Evolutionary conservation across 495 filamentous ascomycete species (phyloP), one percentile per base, ranked within the genome.

Genomic region (Xylaria palmicola): DNA sequence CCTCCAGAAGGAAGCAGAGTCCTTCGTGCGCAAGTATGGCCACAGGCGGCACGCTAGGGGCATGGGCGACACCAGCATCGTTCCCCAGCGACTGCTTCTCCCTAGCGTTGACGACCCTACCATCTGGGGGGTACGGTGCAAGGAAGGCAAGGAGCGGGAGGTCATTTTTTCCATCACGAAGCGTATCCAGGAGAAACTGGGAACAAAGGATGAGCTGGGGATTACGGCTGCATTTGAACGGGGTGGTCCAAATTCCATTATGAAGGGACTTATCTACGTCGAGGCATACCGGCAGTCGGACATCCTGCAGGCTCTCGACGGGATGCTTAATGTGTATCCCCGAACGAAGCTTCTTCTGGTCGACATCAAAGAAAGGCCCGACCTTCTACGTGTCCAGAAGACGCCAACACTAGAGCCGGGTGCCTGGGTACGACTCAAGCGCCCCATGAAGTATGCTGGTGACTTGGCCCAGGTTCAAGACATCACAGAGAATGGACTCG

Each of bases 301-400:
- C 72, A 88, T 99, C 55, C 76, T 92, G 73, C 75, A 85, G 9
- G 89, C 90, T 4, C 77, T 94, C 32, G 90, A 97, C 47, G 90
- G 88, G 8, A 83, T 98, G 64, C 85, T 88, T 57, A 90, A 93
- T 70, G 87, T 91, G 27, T 98, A 96, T 69, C 89, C 91, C 17
- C 81, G 90, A 47, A 86, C 85, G 26, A 94, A 92, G 73, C 84
- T 91, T 73, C 82, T 91, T 36, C 74, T 97, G 34, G 90, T 98
- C 43, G 91, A 93, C n/a, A 91, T 98, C 65, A 93, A 93, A 72
- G 95, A 99, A 74, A 95, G 97, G 88, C 93, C 95, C 0, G 94
- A 97, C 74, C 85, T 99, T 8, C 76, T 99, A n/a, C 85, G 91
- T 26, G 91, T 93, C 29, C 85, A 83, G 29, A 97, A 96, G 77